phyloP scores from a whole-genome alignment of 257 asterid genomes.

The Fraxinus americana region DNA sequence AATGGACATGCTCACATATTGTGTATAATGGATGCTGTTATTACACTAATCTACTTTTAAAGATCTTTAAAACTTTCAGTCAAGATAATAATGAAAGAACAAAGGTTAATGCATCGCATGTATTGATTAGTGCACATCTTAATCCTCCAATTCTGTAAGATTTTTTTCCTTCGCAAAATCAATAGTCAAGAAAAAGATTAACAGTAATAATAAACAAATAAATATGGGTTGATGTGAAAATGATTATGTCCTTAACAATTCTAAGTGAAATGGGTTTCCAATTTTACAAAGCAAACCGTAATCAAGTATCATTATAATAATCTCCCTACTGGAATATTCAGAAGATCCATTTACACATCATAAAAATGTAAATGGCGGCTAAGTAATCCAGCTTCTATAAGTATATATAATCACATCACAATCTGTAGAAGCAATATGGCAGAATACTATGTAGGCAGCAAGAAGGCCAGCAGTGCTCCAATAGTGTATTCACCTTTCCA shows the following conservation, averaged over 20 bases:
- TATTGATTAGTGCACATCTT: background rate
- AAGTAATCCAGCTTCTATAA: background rate
- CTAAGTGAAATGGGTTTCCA: background rate
- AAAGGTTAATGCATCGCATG: background rate
- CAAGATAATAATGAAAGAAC: background rate
- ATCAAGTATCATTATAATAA: background rate
- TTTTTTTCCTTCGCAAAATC: constrained; percentile 9
- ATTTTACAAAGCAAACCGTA: background rate
- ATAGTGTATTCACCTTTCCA: background rate
- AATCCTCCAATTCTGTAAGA: constrained; percentile 3
- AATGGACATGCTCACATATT: background rate
- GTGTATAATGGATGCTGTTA: background rate
- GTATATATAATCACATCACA: background rate
- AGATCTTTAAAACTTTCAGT: constrained; percentile 20
- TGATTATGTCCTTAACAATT: background rate
- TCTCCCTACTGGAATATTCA: background rate
- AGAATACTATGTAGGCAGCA: background rate
- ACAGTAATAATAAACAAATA: background rate
- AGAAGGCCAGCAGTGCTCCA: background rate
- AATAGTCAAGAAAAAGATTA: background rate
- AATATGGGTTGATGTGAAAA: background rate
- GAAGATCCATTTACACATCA: background rate
- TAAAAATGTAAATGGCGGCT: background rate
- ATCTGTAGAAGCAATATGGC: background rate
- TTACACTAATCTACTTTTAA: background rate